Evolutionary conservation across 2,329 filamentous ascomycete genomes (phyloP), one percentile per base, ranked within the genome.

Genomic region (Sclerotinia trifoliorum): DNA sequence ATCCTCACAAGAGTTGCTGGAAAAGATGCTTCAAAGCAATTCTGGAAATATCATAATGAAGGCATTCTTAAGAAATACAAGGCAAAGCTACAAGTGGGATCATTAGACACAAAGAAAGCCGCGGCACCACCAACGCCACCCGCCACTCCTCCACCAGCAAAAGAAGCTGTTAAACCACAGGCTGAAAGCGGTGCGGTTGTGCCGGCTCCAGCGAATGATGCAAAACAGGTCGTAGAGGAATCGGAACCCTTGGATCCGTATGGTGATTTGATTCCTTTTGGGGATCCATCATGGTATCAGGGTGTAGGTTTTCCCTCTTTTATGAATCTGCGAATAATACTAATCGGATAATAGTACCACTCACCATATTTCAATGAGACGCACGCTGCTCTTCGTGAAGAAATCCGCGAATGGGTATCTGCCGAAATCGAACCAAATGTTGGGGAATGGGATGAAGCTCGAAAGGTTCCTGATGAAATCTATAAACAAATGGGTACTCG

Each of bases 351-450:
- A 54, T 72, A 96, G 91, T 96, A 97, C 81, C 92, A 96, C 82
- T 97, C 94, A 1, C 93, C 94, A 39, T 98, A 97, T 85, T 96
- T 90, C 85, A 97, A 97, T 81, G 90, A 97, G 80, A 89, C 92
- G 6, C 95, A 99, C 80, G 94, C 88, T 68, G 93, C 93, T 64
- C 90, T 99, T 62, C 93, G 95, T 70, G 90, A 88, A 72, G 95
- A 99, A 83, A 85, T 97, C 70, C 91, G 95, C 77, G 86, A 93
- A 83, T 99, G 94, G 94, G 87, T 99, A 67, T 92, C 96, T 70
- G 86, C 84, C 68, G 92, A 93, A 75, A 90, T 98, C 78, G 93
- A 97, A 83, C 94, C 95, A 29, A 86, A 94, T 75, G 92, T 98
- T 68, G 91, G 88, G 52, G 95, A 99, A 79, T 99, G 95, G 95